A percentile compares a stretch with the other conserved stretches of the same genome.
These are phyloP conservation scores for Dothidotthia symphoricarpi DNA, from an alignment of 2,329 filamentous ascomycete genomes.

Conservation along the genomic window DNA sequence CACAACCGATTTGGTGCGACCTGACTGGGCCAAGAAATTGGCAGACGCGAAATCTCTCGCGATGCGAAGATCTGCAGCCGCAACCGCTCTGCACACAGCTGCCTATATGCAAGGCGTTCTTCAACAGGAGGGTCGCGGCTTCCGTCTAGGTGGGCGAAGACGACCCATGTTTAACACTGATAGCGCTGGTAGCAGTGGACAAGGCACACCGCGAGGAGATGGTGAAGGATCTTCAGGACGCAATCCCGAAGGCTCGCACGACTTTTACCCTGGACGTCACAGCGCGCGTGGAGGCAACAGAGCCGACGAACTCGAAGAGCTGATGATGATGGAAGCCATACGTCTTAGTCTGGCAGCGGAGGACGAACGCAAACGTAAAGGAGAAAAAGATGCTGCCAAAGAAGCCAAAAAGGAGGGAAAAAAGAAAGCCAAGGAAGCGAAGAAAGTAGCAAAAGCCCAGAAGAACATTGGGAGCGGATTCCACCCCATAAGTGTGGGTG, in stretches of 20 bases:
- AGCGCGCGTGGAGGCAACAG: slow-evolving; percentile 58
- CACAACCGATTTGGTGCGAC: slow-evolving; percentile 86
- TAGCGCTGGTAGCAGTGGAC: slow-evolving; percentile 47
- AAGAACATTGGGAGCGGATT: slow-evolving; percentile 58
- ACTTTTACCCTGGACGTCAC: slow-evolving; percentile 43
- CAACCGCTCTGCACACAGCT: slow-evolving; percentile 90
- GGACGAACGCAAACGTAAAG: slow-evolving; percentile 84
- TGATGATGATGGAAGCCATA: slow-evolving; percentile 99
- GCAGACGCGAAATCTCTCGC: slow-evolving; percentile 81
- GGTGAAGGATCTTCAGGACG: slow-evolving; percentile 34
- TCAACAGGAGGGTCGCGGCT: slow-evolving; percentile 51
- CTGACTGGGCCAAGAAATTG: slow-evolving; percentile 91
- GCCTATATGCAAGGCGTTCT: slow-evolving; percentile 77
- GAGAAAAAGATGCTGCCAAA: slow-evolving; percentile 76
- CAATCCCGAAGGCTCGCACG: slow-evolving; percentile 33
- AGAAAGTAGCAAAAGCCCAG: slow-evolving; percentile 67
- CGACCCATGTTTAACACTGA: slow-evolving; percentile 53
- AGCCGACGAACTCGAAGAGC: slow-evolving; percentile 87
- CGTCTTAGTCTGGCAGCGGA: slow-evolving; percentile 86
- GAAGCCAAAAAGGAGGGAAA: slow-evolving; percentile 84
- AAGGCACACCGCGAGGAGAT: slow-evolving; percentile 45
- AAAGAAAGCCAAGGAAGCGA: slow-evolving; percentile 62
- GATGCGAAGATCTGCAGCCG: slow-evolving; percentile 82
- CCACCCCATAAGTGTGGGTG: slow-evolving; percentile 55
- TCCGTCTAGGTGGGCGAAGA: slow-evolving; percentile 48